Percentiles rank a stretch among this genome's conserved stretches.
These are phyloP conservation scores for Chaetomiaceae sp. DNA, from an alignment of 2,329 filamentous ascomycete genomes.

Conservation along the genomic window DNA sequence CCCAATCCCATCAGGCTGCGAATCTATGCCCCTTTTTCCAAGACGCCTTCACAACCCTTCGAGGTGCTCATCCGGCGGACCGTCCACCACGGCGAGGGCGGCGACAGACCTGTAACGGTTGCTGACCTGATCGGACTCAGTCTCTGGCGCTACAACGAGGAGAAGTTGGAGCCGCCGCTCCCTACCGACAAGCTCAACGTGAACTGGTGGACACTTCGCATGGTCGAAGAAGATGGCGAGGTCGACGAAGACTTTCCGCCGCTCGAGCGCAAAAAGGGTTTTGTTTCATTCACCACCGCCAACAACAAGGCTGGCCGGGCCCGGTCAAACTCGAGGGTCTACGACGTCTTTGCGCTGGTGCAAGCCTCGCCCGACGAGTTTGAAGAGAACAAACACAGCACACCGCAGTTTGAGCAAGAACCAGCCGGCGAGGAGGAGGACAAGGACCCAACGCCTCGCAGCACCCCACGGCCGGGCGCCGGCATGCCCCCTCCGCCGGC, in stretches of 20 bases:
- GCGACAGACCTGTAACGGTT: constrained; percentile 62
- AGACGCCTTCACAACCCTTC: constrained; percentile 58
- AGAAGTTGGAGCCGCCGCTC: constrained; percentile 66
- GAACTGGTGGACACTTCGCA: constrained; percentile 76
- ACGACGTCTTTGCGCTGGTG: constrained; percentile 78
- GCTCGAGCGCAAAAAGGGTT: constrained; percentile 65
- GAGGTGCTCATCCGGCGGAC: constrained; percentile 68
- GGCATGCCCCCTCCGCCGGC: constrained; percentile 29
- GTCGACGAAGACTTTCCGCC: constrained; percentile 83
- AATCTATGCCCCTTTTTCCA: constrained; percentile 71
- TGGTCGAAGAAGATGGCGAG: constrained; percentile 81
- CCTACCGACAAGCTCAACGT: constrained; percentile 65
- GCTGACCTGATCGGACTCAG: constrained; percentile 78
- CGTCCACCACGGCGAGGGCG: constrained; percentile 62
- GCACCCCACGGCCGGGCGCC: constrained; percentile 44
- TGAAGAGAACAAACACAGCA: constrained; percentile 62
- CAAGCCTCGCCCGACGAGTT: constrained; percentile 66
- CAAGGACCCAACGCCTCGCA: constrained; percentile 43
- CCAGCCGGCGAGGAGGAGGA: constrained; percentile 34
- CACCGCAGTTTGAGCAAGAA: constrained; percentile 62
- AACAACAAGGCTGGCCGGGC: constrained; percentile 63
- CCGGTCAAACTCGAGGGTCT: constrained; percentile 69
- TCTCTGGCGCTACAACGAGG: constrained; percentile 72
- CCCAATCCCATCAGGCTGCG: constrained; percentile 70
- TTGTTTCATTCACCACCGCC: constrained; percentile 76